Evolutionary conservation across 2,329 filamentous ascomycete species (phyloP), one percentile per base, ranked within the genome.

Genomic region (Diplodia intermedia): DNA sequence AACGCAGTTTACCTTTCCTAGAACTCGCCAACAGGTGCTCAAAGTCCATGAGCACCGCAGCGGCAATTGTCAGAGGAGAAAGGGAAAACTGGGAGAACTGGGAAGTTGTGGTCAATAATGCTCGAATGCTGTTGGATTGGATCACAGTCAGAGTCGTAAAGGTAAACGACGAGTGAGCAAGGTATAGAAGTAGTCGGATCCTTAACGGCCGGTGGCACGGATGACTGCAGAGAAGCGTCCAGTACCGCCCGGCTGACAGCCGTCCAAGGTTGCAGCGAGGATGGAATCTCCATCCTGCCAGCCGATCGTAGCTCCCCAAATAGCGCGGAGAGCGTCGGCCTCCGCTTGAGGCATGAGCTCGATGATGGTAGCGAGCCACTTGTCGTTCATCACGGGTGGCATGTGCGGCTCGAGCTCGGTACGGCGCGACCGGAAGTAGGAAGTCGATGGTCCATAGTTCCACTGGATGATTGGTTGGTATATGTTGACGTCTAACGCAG

Each of bases 241-340:
- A 6, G 77, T 80, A 3, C 81, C 82, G 40, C 82, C 81, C 9
- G 75, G 71, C 33, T 77, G 65, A 15, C 72, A 71, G 0, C 80
- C 81, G 72, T 84, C 81, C 69, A 79, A 82, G 69, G 79, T 76
- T 1, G 76, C 75, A 29, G 79, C 81, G 50, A 74, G 72, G 2
- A 76, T 78, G 62, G 75, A 75, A 23, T 75, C 75, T 3, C 23
- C 63, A 49, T 78, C 72, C 1, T 72, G 63, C 78, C 78, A 79
- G 4, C 77, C 77, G 12, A 71, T 69, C 18, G 68, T 73, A 70
- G 76, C 69, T 68, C 70, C 69, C 76, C 73, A 83, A 18, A 65
- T 78, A 31, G 76, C 76, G 70, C 69, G 72, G 68, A 76, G 73
- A 56, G 69, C 74, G 29, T 70, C 75, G 29, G 78, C 66, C 70